Evolutionary conservation across 768 basidiomycete genomes (phyloP), one percentile per base, ranked within the genome.

Genomic region (Hypsizygus marmoreus): DNA sequence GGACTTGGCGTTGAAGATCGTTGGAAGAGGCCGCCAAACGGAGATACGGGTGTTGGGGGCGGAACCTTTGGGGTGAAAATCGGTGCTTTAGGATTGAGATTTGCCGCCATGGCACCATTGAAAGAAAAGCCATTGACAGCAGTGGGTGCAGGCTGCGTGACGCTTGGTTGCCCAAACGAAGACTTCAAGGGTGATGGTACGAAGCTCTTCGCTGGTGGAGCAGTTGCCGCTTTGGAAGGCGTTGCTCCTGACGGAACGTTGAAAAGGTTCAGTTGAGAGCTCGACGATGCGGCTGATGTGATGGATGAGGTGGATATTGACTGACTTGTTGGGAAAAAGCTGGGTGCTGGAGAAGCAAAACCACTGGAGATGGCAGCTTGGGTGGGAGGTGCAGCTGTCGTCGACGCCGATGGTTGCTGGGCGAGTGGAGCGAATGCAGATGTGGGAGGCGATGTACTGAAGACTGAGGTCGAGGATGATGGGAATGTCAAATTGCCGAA

Each of bases 401-500:
- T 17, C 19, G 44, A 13, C 2, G 45, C 10, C 6, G 29, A 24
- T 42, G 25, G 12, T 20, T 37, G 36, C 16, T 47, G 26, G 43
- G 56, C 26, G 16, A 53, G 31, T 17, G 57, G 34, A 4, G 51
- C 52, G 14, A 54, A 47, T 28, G 54, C 53, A 33, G 56, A 53
- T 12, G 37, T 45, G 11, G 54, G 45, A n/a, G 59, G 33, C n/a
- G n/a, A n/a, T 20, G 40, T 45, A 9, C 51, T 55, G 24, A 54
- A 50, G 13, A 44, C 16, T 17, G 55, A 32, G 14, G 54, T 41
- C 37, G 61, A 49, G 4, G 58, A 41, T 11, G 43, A 33, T 0
- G 50, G 46, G 23, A 56, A 59, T 10, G 56, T n/a, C 33, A 58
- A 53, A 5, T 49, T 50, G 14, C 67, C 69, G 45, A 75, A 76